Base-by-base conservation (phyloP, 176 grass and related monocot genomes). In the Musa troglodytarum region DNA sequence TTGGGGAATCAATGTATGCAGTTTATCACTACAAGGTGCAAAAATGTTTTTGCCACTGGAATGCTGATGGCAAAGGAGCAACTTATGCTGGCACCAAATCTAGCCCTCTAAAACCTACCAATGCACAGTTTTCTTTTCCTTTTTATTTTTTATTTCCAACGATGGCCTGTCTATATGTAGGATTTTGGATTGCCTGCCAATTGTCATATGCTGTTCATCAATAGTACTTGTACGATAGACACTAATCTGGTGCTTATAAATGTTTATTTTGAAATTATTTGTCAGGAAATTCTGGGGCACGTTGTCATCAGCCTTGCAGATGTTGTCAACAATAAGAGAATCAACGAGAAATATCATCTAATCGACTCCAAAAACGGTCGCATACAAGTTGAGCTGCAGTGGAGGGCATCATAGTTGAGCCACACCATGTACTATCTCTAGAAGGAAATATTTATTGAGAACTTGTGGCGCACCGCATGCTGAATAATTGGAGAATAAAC, bases 301-400 rank as follows among this genome's bases (percentile, higher is more conserved):
- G 72, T 74, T 12, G 26, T 57, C 26, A 58, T 74, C 54, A 49
- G 54, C 73, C 73, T 75, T 58, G 73, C 23, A 1, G 72, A 75
- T 59, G 73, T 75, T 11, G 73, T 75, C 17, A 58, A 9, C 14
- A 75, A 75, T 25, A 75, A 56, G 25, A 56, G 54, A 59, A 75
- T 61, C 54, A 75, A 59, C 34, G 73, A 75, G 55, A 75, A 49
- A 43, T 75, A 75, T 49, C 54, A 75, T 75, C 73, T 75, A 6
- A 75, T 75, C n/a, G 73, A 75, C 54, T 75, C 73, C 26, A 75
- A 75, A 75, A 34, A 75, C 49, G 73, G 73, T 49, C 1, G 12
- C 9, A n/a, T 75, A 12, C 73, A 75, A 59, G 55, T 75, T 75
- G 73, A 75, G 26, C 8, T 75, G 26, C 73, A 75, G 54, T 75